Conservation (phyloP, 129 eudicot genomes). For the Sambucus nigra region DNA sequence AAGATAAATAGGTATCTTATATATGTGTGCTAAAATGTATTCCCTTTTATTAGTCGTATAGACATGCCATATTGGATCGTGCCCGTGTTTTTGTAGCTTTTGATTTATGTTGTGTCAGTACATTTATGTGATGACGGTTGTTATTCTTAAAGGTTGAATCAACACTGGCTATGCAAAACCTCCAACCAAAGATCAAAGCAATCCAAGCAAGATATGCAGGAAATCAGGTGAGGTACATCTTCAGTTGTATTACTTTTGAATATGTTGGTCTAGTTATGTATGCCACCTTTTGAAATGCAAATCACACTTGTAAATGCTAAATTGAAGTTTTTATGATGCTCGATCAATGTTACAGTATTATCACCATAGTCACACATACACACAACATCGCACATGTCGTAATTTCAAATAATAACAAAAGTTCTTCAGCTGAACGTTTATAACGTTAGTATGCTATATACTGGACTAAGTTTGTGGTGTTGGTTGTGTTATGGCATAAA, state of each 20-base stretch:
- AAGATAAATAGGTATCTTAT: too few relatives aligned
- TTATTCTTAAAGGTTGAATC: conserved; percentile 68
- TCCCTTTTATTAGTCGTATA: background rate
- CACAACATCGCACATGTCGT: too few relatives aligned
- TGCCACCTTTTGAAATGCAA: background rate
- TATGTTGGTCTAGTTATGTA: background rate
- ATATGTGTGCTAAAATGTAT: too few relatives aligned
- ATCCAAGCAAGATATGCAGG: conserved; percentile 97
- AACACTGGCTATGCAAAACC: conserved; percentile 93
- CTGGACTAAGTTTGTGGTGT: too few relatives aligned
- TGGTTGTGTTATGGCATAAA: too few relatives aligned
- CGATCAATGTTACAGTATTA: too few relatives aligned
- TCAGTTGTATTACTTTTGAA: background rate
- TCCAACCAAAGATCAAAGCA: conserved; percentile 96
- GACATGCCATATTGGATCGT: background rate
- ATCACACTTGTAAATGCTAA: too few relatives aligned
- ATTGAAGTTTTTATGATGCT: too few relatives aligned
- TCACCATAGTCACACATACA: too few relatives aligned
- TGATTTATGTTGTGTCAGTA: background rate
- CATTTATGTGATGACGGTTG: conserved; percentile 10
- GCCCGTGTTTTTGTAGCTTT: background rate
- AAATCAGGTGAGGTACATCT: conserved; percentile 58
- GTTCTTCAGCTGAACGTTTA: too few relatives aligned
- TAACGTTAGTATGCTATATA: too few relatives aligned
- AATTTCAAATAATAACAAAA: too few relatives aligned